A percentile compares a stretch with the other conserved stretches of the same genome.
phyloP scores from a whole-genome alignment of 108 stramenopile species.

The Phaeodactylum tricornutum region DNA sequence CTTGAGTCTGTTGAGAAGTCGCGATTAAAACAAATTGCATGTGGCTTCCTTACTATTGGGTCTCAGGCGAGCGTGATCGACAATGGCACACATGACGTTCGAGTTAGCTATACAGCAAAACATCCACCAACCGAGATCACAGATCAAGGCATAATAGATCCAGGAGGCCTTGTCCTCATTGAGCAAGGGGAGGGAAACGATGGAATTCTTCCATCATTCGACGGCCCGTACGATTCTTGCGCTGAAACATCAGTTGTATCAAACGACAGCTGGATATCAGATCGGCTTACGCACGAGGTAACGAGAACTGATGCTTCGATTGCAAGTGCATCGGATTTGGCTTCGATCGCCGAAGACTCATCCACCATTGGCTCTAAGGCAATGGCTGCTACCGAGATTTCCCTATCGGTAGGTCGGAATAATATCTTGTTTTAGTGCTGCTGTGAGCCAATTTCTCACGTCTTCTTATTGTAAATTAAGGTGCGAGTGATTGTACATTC shows the following conservation, averaged over 20 bases:
- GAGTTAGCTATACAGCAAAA: slow-evolving; percentile 31
- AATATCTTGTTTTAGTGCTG: not conserved
- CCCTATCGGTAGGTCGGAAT: not conserved
- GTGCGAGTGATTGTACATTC: slow-evolving; percentile 59
- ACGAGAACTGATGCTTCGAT: no score
- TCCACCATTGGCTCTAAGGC: not conserved
- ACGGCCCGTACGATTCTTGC: not conserved
- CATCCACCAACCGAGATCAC: not conserved
- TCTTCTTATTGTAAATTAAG: no score
- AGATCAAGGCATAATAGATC: not conserved
- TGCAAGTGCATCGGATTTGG: slow-evolving; percentile 3
- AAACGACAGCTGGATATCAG: no score
- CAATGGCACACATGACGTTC: slow-evolving; percentile 66
- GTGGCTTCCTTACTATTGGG: slow-evolving; percentile 62
- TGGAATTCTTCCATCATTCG: not conserved
- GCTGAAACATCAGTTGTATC: no score
- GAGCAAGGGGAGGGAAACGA: not conserved
- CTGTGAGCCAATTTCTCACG: slow-evolving; percentile 2
- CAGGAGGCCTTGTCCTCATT: not conserved
- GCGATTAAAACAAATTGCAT: slow-evolving; percentile 42
- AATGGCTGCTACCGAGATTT: not conserved
- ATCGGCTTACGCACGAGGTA: no score
- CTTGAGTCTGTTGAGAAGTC: slow-evolving; percentile 11
- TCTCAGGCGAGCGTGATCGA: slow-evolving; percentile 37
- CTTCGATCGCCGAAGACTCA: slow-evolving; percentile 2